Evolutionary conservation across 179 eudicot genomes (phyloP), one percentile per base, ranked within the genome.

Genomic region (Heliamphora pulchella): DNA sequence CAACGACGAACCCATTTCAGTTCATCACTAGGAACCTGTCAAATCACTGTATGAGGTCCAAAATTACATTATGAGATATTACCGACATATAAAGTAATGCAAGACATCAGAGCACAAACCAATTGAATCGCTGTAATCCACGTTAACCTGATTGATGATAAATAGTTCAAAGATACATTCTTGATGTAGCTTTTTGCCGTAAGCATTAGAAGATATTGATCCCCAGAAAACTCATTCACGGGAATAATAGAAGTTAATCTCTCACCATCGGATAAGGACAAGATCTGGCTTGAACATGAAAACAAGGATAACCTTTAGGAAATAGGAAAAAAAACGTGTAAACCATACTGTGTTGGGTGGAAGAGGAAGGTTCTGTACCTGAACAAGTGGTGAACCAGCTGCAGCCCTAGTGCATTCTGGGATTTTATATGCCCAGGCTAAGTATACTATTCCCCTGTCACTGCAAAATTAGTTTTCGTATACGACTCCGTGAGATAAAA

Each of bases 121-220:
- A 96, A 83, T 83, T 94, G 97, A 79, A 94, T 94, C 77, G 99
- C 98, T 64, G 94, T 96, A 77, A 96, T 94, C 82, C 99, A 98
- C 3, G 93, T 89, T n/a, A 90, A 86, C 87, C 99, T 91, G 84
- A 96, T 96, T 18, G 98, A 94, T 80, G 97, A 91, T 87, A 96
- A 96, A 81, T 77, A 88, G 76, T 84, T 92, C 86, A 96, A 84
- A 75, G 99, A 91, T 46, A 94, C 93, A 92, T 94, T 96, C 87
- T 96, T 96, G 80, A 96, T 89, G 83, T 92, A 96, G 31, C 99
- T 98, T 55, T 94, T 90, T 61, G 89, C 91, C 22, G 99, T 94
- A 48, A 96, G 94, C 99, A 96, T 96, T 59, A 90, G 84, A 67
- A 96, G 87, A 85, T 88, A 96, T 74, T 90, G 98, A 81, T 96